phyloP scores from a whole-genome alignment of 768 basidiomycete species.

The Serendipita sp. region DNA sequence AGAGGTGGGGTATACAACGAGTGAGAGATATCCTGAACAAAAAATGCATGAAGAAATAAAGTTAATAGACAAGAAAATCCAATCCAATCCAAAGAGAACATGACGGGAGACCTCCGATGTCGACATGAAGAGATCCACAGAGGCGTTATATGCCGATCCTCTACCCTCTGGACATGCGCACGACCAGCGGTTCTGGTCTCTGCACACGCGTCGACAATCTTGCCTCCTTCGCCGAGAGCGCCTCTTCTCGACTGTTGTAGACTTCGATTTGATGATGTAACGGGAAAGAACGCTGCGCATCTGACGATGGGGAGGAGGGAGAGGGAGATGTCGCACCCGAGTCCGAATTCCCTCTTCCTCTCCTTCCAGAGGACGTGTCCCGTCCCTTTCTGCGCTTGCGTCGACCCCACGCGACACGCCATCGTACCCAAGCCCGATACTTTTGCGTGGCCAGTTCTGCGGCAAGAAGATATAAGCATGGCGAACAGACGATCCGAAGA shows the following conservation, averaged over 20 bases:
- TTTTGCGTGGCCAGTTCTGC: background rate
- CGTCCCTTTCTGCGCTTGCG: background rate
- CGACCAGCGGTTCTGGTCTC: background rate
- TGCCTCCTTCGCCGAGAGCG: background rate
- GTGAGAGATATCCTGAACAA: background rate
- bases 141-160: background rate
- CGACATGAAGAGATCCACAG: background rate
- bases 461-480: too few species aligned
- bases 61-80: background rate
- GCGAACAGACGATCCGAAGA: background rate
- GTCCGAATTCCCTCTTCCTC: background rate
- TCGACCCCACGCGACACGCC: background rate
- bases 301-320: background rate
- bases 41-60: background rate
- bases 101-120: background rate
- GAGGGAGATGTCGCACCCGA: background rate
- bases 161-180: background rate
- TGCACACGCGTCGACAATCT: background rate
- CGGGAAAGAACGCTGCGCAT: background rate
- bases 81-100: background rate
- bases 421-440: background rate
- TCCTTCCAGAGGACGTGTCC: background rate
- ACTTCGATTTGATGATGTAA: background rate
- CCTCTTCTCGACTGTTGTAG: background rate
- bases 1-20: background rate